Evolutionary conservation across 2,329 filamentous ascomycete species (phyloP), one percentile per base, ranked within the genome.

Genomic region (Cryphonectria parasitica): DNA sequence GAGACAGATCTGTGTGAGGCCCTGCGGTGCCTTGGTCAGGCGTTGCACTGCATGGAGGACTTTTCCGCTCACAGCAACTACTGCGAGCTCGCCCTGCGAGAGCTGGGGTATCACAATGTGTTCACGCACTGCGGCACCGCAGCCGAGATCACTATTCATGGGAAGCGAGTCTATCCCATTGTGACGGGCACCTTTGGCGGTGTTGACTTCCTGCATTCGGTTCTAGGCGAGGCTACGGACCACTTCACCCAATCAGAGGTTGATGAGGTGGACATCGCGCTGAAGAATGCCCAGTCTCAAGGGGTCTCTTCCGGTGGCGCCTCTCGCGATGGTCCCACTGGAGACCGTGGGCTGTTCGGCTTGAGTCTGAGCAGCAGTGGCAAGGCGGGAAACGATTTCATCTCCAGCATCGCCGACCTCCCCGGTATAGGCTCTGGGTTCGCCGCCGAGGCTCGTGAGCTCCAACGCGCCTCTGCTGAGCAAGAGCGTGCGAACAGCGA

Each of bases 171-270:
- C 11, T 95, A 86, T 74, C 92, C 92, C 6, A 83, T 95, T 1
- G 90, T 94, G 31, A 95, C 92, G 1, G 77, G 89, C 15, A 89
- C 87, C 0, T 96, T 96, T 80, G 93, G 93, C 56, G 92, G 89
- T 74, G 92, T 95, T 2, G 93, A 95, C 79, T 96, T 96, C 78
- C 83, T 95, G 74, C 93, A 96, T 79, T 94, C 92, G 1, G 92
- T 93, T 41, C 81, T 89, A 64, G 88, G 91, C 70, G 93, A 95
- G 79, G 92, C 92, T 43, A 93, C 89, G 15, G 93, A 96, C 77
- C 92, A 95, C 78, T 93, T 96, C 77, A 92, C 92, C 2, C 93
- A 96, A 78, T 93, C 92, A 22, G 92, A 95, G 78, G 90, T 96
- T 49, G 92, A 94, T 70, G 91, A 95, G 79, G 89, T 95, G 76